These are phyloP conservation scores for Pugionium cornutum DNA, from an alignment of 345 rosid genomes.

Conservation along the genomic window DNA sequence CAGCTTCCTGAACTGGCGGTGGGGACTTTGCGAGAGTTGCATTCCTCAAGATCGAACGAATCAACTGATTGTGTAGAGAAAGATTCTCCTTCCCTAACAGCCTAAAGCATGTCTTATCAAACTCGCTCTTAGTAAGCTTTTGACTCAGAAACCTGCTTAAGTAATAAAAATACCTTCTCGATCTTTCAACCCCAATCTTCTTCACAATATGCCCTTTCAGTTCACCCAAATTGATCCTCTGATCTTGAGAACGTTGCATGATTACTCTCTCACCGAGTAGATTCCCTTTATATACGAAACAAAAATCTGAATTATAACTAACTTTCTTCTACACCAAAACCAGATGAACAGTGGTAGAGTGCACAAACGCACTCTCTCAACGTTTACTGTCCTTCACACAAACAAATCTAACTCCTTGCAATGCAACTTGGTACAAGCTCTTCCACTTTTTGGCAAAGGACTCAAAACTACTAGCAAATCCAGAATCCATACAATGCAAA, in stretches of 20 bases:
- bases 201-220: constrained; percentile 72
- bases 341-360: constrained; percentile 29
- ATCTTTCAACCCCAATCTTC: constrained; percentile 83
- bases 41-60: constrained; percentile 76
- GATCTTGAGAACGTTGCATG: constrained; percentile 85
- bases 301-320: not conserved
- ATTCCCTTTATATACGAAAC: too few relatives aligned
- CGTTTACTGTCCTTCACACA: constrained; percentile 37
- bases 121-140: constrained; percentile 82
- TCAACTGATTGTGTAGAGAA: constrained; percentile 84
- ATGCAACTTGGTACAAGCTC: not conserved
- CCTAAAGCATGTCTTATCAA: constrained; percentile 76
- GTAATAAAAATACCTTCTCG: constrained; percentile 71
- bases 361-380: constrained; percentile 41
- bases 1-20: constrained; percentile 57
- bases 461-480: too few relatives aligned
- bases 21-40: constrained; percentile 67
- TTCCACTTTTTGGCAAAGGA: too few relatives aligned
- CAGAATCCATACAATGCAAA: constrained; percentile 51
- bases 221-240: constrained; percentile 81
- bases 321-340: constrained; percentile 2
- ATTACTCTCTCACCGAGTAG: constrained; percentile 8
- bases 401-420: constrained; percentile 30
- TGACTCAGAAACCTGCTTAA: constrained; percentile 76
- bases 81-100: constrained; percentile 90